Base-by-base conservation (phyloP, 1,284 basidiomycete genomes). In the Fistulinella staudtii region DNA sequence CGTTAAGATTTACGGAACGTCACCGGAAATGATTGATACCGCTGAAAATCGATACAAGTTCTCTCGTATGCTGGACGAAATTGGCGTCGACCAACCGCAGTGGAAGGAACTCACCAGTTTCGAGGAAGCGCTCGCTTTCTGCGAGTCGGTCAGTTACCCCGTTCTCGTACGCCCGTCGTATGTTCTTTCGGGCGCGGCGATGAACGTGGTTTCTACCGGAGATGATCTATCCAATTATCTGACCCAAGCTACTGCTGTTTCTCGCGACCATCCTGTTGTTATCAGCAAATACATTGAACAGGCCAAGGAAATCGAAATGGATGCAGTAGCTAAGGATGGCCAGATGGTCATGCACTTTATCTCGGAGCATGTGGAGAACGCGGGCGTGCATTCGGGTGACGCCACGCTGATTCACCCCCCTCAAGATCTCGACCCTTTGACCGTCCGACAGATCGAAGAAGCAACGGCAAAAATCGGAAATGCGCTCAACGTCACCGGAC, bases 221-320 rank as follows among this genome's bases (percentile, higher is more conserved):
- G 89, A 95, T 64, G 94, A 98, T 64, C 75, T 99, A 27, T 81
- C 81, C 43, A 91, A 83, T 66, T 98, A 98, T 68, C 77, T 99
- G 51, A 89, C 88, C 8, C 93, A 93, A 69, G 95, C 95, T n/a
- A 86, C 94, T 11, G 93, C 91, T 43, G 93, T 99, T 47, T 98
- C 96, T 43, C 85, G 93, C 46, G 95, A 98, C 42, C 89, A 98
- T 64, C 95, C 96, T 1, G 95, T 98, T 51, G 96, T 99, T 56
- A 98, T 98, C 69, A 91, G 92, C 53, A 98, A 98, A 70, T 99
- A 97, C 72, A 96, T 99, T 63, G 95, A 99, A 68, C 91, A 95
- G 62, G 95, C 95, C 36, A 98, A 99, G 76, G 96, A 99, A 72
- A 99, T 98, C 57, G 96, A 99, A 75, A 97, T 99, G 93, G 95